Evolutionary conservation across 2,329 filamentous ascomycete genomes (phyloP).

Genomic region (Septoria linicola): DNA sequence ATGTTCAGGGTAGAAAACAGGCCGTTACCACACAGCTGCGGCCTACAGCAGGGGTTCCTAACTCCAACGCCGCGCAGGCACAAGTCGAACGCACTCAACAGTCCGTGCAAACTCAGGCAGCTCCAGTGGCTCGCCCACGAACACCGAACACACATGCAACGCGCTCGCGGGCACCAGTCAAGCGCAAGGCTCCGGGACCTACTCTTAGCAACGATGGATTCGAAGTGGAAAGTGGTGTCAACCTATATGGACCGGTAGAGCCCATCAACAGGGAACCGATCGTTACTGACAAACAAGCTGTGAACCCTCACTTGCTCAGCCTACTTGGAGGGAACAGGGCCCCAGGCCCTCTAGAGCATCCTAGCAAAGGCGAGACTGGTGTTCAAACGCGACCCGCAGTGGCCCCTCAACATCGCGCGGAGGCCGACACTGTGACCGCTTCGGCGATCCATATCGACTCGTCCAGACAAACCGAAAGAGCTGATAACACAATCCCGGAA

Average conservation of each 20-base stretch:
- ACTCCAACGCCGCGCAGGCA: not conserved
- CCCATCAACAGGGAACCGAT: not conserved
- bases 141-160: not conserved
- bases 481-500: no score
- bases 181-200: conserved; percentile 20
- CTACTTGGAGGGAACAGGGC: not conserved
- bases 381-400: no score
- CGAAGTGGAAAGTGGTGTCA: conserved; percentile 30
- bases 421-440: no score
- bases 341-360: no score
- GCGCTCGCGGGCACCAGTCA: not conserved
- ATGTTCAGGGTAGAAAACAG: conserved; percentile 3
- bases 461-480: no score
- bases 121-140: not conserved
- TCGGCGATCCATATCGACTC: no score
- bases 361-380: no score
- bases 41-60: not conserved
- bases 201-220: conserved; percentile 29
- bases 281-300: not conserved
- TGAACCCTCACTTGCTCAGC: not conserved
- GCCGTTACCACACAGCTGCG: not conserved
- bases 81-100: not conserved
- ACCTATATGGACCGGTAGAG: conserved; percentile 28
- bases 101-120: not conserved
- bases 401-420: no score